These are phyloP conservation scores for Erigeron philadelphicus DNA, from an alignment of 140 eudicot species.

Conservation along the genomic window DNA sequence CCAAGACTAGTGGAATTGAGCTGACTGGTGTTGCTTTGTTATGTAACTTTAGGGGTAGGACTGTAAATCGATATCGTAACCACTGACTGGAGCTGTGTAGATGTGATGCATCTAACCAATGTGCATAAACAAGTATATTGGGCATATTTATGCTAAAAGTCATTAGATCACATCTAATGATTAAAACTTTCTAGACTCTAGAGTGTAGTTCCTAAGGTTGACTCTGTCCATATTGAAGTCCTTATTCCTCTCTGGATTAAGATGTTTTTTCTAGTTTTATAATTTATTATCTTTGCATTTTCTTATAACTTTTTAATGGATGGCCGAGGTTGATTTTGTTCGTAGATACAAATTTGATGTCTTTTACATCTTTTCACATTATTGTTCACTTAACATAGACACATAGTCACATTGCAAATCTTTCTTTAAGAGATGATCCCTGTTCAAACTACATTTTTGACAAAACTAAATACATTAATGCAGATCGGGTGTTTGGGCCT, in stretches of 20 bases:
- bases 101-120: conserved; percentile 10
- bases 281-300: conserved; percentile 10
- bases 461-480: conserved; percentile 16
- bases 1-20: conserved; percentile 9
- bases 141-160: conserved; percentile 17
- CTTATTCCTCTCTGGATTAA: conserved; percentile 3
- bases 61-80: not conserved
- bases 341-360: not conserved
- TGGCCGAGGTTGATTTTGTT: conserved; percentile 9
- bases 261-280: conserved; percentile 1
- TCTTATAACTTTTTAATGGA: not conserved
- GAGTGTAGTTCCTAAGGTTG: conserved; percentile 11
- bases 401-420: conserved; percentile 1
- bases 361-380: not conserved
- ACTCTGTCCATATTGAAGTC: conserved; percentile 14
- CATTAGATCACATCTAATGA: not conserved
- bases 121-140: not conserved
- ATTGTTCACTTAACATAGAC: too few relatives aligned
- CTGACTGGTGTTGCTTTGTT: conserved; percentile 22
- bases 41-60: conserved; percentile 20
- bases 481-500: conserved; percentile 97
- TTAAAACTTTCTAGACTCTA: not conserved
- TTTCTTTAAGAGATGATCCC: conserved; percentile 9
- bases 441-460: not conserved
- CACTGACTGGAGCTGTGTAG: not conserved